Evolutionary conservation across 345 rosid species (phyloP), one percentile per base, ranked within the genome.

Genomic region (Eucalyptus tenuipes): DNA sequence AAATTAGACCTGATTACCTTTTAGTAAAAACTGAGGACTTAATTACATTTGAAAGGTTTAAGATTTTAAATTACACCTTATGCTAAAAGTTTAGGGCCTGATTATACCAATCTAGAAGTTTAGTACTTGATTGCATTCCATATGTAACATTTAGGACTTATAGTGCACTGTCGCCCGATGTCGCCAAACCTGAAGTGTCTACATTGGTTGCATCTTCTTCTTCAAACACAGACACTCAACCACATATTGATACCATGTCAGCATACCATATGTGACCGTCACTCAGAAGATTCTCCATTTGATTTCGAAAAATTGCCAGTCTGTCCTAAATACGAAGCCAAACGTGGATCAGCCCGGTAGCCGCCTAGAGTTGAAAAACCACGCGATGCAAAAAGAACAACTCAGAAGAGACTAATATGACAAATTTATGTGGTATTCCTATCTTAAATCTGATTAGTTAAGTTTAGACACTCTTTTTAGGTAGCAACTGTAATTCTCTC

Each of bases 341-440:
- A 90, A 81, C 94, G 91, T 12, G 96, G 92, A 90, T 97, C 96
- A 6, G 92, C 86, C 45, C 89, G 90, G 91, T 91, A 59, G 96
- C 98, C 31, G 99, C 99, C 98, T 96, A 96, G 92, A 93, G 89
- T 89, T 29, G 31, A 49, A 75, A 75, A 75, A 75, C 27, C 27
- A 24, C 82, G 45, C 27, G 15, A 75, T 37, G 47, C 42, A 75
- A 37, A 10, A 75, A 42, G 15, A 75, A 37, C 82, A 11, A 37
- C 45, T 37, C 47, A 75, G 47, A 75, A 75, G 47, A 75, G 82
- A 75, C 24, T 22, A 37, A 75, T 3, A 5, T 37, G 47, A 37
- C 24, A 75, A 18, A 11, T 18, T 75, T 10, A 75, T 20, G 82
- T 75, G 45, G 22, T 75, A 20, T 37, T 37, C 13, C 27, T 20